These are phyloP conservation scores for Trichoderma aggressivum DNA, from an alignment of 2,329 filamentous ascomycete genomes.

Conservation along the genomic window DNA sequence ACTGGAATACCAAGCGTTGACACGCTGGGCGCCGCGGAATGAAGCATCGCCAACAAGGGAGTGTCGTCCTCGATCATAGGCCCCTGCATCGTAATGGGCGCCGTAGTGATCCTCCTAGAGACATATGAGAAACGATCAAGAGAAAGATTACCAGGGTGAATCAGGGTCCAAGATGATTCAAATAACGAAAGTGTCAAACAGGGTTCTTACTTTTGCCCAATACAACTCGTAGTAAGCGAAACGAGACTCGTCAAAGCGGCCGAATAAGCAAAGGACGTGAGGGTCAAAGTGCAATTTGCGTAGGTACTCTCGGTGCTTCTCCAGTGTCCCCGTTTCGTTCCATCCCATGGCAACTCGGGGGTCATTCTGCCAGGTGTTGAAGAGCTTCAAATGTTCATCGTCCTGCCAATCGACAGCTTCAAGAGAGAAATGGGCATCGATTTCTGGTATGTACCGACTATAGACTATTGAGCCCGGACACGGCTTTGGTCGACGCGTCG, in stretches of 20 bases:
- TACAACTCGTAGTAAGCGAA: conserved; percentile 78
- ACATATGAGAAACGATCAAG: not conserved
- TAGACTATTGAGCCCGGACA: conserved; percentile 64
- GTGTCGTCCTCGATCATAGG: conserved; percentile 58
- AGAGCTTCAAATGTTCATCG: conserved; percentile 59
- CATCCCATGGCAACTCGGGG: conserved; percentile 72
- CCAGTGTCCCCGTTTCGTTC: conserved; percentile 71
- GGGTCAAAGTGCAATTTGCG: conserved; percentile 63
- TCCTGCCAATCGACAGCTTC: conserved; percentile 63
- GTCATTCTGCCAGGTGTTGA: conserved; percentile 78
- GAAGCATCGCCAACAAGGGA: conserved; percentile 55
- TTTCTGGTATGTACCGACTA: conserved; percentile 70
- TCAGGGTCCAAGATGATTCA: not conserved
- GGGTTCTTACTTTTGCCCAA: conserved; percentile 52
- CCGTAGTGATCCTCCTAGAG: conserved; percentile 52
- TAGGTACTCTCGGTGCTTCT: conserved; percentile 68
- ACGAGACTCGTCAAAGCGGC: conserved; percentile 62
- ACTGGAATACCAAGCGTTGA: conserved; percentile 56
- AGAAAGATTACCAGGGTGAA: not conserved
- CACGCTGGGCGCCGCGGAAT: conserved; percentile 53
- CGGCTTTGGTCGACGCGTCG: conserved; percentile 65
- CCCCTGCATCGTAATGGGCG: conserved; percentile 52
- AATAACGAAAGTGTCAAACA: not conserved
- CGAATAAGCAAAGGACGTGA: conserved; percentile 65
- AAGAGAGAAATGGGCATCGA: conserved; percentile 71